Evolutionary conservation across 176 grass and related monocot species (phyloP), one percentile per base, ranked within the genome.

Genomic region (Cenchrus purpureus): DNA sequence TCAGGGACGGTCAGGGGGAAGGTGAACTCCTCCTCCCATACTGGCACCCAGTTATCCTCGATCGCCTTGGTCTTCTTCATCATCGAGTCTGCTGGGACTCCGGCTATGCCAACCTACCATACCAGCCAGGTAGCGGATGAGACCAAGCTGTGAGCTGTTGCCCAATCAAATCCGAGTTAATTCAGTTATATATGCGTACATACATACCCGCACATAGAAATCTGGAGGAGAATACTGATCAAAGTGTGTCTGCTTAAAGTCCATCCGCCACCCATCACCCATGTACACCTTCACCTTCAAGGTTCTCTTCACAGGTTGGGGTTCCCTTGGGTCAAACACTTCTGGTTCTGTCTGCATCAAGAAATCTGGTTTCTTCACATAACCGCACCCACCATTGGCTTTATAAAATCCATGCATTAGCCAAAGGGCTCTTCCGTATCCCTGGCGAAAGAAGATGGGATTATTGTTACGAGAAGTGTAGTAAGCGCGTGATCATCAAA

Each of bases 381-480:
- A 98, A 76, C 95, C 95, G 82, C 95, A 95, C 16, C 85, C 85
- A 61, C 95, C 95, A 12, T 98, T 98, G 10, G 95, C 91, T 86
- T 84, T 93, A 77, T 93, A 98, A 83, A 98, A 98, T 22, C 95
- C 95, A 85, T 95, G 95, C 95, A 98, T 98, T 85, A 98, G 91
- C 95, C 95, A 98, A 71, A 98, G 93, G 0, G 91, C 85, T 73
- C 95, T 93, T 86, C 95, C 95, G 29, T 98, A 95, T 65, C 95
- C 95, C 95, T 98, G 74, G 37, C 79, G 79, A 82, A 48, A 76
- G 56, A 22, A 82, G 58, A 74, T n/a, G 74, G 14, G 65, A 82
- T 73, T 16, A 15, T 3, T 16, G 16, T 55, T 40, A 58, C 0
- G 65, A 80, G 43, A 25, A 25, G 22, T 25, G 22, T 25, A 25